These are phyloP conservation scores for Populus hybrid DNA, from an alignment of 441 rosid genomes.

Conservation along the genomic window DNA sequence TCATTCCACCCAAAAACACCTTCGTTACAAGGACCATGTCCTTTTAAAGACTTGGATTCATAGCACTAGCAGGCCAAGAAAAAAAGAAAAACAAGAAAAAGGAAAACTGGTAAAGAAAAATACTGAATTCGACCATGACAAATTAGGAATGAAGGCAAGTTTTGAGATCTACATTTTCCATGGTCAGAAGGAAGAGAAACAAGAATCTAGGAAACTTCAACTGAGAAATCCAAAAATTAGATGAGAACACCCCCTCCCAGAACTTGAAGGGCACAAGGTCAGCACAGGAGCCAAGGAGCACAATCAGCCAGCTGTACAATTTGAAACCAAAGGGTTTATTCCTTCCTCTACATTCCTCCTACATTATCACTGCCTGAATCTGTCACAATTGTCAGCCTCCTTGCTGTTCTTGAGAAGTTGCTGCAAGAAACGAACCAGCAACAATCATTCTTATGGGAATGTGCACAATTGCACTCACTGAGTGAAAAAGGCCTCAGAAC, in stretches of 20 bases:
- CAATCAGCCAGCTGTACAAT: slow-evolving; percentile 35
- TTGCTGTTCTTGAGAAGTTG: slow-evolving; percentile 46
- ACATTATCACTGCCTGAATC: slow-evolving; percentile 49
- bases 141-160: background rate
- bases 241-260: slow-evolving; percentile 15
- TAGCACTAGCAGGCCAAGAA: background rate
- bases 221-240: slow-evolving; percentile 12
- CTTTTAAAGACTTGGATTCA: slow-evolving; percentile 11
- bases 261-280: slow-evolving; percentile 22
- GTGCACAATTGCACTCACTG: background rate
- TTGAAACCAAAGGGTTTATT: slow-evolving; percentile 18
- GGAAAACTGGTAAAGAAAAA: too few species aligned
- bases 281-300: slow-evolving; percentile 18
- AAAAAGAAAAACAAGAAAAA: background rate
- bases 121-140: background rate
- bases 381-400: slow-evolving; percentile 51
- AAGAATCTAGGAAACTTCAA: slow-evolving; percentile 16
- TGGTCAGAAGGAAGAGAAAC: slow-evolving; percentile 6
- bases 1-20: slow-evolving; percentile 1
- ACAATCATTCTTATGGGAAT: slow-evolving; percentile 1
- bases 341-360: slow-evolving; percentile 41
- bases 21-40: slow-evolving; percentile 2
- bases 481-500: too few species aligned
- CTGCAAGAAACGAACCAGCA: slow-evolving; percentile 35
- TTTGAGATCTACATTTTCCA: slow-evolving; percentile 11